Evolutionary conservation across 1,284 basidiomycete genomes (phyloP).

Genomic region (Heterobasidion parviporum): DNA sequence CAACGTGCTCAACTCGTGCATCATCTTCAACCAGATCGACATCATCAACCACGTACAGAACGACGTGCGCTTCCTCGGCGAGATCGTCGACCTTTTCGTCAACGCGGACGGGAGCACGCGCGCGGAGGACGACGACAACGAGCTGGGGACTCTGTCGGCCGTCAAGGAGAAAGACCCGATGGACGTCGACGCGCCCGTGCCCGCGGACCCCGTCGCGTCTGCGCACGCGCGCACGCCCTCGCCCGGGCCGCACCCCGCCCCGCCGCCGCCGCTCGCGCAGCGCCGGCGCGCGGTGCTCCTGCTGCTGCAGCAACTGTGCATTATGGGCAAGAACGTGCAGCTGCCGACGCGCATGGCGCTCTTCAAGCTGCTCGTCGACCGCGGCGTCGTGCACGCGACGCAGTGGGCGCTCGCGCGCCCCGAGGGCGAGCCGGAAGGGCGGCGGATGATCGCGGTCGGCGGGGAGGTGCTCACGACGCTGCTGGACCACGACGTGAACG

Average conservation of each 20-base stretch:
- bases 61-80: conserved; percentile 68
- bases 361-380: conserved; percentile 87
- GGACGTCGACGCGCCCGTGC: conserved; percentile 30
- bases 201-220: conserved; percentile 7
- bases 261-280: conserved; percentile 1
- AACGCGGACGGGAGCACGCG: conserved; percentile 50
- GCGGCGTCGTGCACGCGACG: conserved; percentile 83
- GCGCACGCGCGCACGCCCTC: not conserved
- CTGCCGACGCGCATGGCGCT: conserved; percentile 79
- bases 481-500: conserved; percentile 88
- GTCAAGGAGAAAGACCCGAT: conserved; percentile 16
- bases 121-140: conserved; percentile 21
- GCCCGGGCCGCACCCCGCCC: not conserved
- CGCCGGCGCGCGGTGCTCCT: conserved; percentile 69
- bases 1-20: conserved; percentile 93
- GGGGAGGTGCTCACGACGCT: conserved; percentile 85
- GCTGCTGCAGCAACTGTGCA: conserved; percentile 88
- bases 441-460: conserved; percentile 68
- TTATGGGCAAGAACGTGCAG: conserved; percentile 96
- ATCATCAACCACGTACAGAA: conserved; percentile 88
- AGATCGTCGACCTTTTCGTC: conserved; percentile 75
- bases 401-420: conserved; percentile 74
- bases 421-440: conserved; percentile 25
- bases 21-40: conserved; percentile 99
- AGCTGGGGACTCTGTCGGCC: conserved; percentile 19